Conservation (phyloP, 1,284 basidiomycete genomes). For the Inonotus hispidus region DNA sequence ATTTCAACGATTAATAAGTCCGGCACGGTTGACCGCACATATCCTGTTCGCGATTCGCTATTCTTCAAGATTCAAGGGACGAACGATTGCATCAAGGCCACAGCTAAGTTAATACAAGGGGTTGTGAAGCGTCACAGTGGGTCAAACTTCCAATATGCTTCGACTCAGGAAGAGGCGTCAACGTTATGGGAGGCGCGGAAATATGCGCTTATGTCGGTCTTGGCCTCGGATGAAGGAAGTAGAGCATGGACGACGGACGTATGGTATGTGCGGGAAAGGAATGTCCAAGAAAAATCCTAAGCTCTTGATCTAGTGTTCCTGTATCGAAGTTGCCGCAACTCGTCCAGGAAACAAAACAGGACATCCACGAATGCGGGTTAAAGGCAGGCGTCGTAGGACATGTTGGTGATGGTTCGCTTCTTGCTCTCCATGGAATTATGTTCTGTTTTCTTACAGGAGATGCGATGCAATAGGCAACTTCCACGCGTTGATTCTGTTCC, state of each 20-base stretch:
- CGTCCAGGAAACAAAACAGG: slow-evolving; percentile 32
- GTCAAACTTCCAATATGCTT: slow-evolving; percentile 43
- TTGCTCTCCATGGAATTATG: slow-evolving; percentile 31
- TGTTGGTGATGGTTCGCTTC: slow-evolving; percentile 46
- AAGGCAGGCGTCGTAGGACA: slow-evolving; percentile 38
- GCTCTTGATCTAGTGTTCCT: slow-evolving; percentile 16
- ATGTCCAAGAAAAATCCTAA: neutral
- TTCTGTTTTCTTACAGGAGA: slow-evolving; percentile 1
- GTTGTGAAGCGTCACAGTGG: slow-evolving; percentile 41
- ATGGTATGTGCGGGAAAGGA: slow-evolving; percentile 26
- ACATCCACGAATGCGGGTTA: slow-evolving; percentile 35
- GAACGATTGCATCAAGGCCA: slow-evolving; percentile 35
- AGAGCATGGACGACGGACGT: slow-evolving; percentile 48
- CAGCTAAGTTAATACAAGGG: slow-evolving; percentile 32
- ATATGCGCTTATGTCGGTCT: slow-evolving; percentile 41
- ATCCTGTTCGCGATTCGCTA: slow-evolving; percentile 40
- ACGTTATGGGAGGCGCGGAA: slow-evolving; percentile 51
- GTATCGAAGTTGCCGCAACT: slow-evolving; percentile 19
- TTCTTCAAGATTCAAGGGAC: slow-evolving; percentile 52
- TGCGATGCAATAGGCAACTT: slow-evolving; percentile 26
- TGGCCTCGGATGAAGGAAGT: slow-evolving; percentile 35
- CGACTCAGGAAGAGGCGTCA: slow-evolving; percentile 40
- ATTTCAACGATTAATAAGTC: slow-evolving; percentile 17
- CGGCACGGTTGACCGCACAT: slow-evolving; percentile 26
- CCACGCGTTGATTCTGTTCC: slow-evolving; percentile 28